Conservation (phyloP, 176 grass and related monocot species). For the Oryza longistaminata region DNA sequence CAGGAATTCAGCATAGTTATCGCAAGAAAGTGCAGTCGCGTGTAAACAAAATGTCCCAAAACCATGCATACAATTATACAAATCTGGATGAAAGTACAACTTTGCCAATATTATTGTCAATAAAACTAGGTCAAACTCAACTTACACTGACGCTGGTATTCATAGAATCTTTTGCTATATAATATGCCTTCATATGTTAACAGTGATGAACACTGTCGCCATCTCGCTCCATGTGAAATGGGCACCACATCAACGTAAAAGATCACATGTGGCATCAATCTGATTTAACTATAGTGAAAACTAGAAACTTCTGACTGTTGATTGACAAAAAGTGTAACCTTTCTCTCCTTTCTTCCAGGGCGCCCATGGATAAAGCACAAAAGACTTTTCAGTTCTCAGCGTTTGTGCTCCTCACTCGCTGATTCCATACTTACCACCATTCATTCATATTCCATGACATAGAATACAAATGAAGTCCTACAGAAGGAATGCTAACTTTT, state of each 20-base stretch:
- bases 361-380: neutral
- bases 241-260: neutral
- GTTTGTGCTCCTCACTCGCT: neutral
- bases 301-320: neutral
- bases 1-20: neutral
- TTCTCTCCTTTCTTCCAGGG: neutral
- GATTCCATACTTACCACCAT: neutral
- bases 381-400: neutral
- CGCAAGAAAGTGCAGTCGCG: neutral
- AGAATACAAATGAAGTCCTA: neutral
- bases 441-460: neutral
- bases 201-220: neutral
- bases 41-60: neutral
- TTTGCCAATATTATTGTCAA: neutral
- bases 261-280: neutral
- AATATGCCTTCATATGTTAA: neutral
- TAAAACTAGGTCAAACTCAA: neutral
- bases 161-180: neutral
- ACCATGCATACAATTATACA: neutral
- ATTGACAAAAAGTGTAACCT: neutral
- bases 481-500: neutral
- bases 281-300: neutral
- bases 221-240: neutral
- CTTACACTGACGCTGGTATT: neutral
- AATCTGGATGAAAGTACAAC: neutral